Conservation (phyloP, 768 basidiomycete species). For the Boletus patriciae region DNA sequence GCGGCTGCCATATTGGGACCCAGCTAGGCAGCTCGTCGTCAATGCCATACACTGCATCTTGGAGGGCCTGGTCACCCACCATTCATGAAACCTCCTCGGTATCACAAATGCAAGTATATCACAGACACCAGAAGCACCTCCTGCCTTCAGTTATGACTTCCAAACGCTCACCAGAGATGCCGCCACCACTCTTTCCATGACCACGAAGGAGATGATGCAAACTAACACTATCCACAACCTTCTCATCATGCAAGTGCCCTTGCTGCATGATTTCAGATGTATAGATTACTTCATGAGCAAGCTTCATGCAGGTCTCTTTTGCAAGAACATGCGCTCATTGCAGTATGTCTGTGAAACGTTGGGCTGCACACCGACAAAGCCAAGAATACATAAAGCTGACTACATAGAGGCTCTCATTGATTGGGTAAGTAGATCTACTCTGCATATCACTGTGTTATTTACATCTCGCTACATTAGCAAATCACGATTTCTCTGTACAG, state of each 20-base stretch:
- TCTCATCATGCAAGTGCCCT: not conserved
- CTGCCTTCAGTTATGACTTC: not conserved
- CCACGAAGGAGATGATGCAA: not conserved
- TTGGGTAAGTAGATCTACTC: conserved; percentile 14
- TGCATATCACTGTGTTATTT: not conserved
- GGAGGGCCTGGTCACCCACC: conserved; percentile 7
- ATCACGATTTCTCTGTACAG: no score
- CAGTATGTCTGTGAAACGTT: not conserved
- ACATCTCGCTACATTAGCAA: no score
- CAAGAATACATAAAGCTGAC: not conserved
- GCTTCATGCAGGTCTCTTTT: not conserved
- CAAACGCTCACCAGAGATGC: not conserved
- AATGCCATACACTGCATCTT: conserved; percentile 30
- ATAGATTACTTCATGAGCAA: not conserved
- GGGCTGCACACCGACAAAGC: not conserved
- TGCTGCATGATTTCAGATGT: not conserved
- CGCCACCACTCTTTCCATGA: not conserved
- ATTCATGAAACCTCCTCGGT: not conserved
- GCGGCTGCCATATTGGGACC: conserved; percentile 30
- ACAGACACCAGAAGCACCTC: not conserved
- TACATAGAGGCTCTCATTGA: not conserved
- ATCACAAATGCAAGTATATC: not conserved
- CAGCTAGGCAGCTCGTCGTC: conserved; percentile 13
- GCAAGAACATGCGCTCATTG: conserved; percentile 1
- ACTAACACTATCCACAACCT: conserved; percentile 5